Evolutionary conservation across 441 rosid species (phyloP).

Genomic region (Populus hybrid): DNA sequence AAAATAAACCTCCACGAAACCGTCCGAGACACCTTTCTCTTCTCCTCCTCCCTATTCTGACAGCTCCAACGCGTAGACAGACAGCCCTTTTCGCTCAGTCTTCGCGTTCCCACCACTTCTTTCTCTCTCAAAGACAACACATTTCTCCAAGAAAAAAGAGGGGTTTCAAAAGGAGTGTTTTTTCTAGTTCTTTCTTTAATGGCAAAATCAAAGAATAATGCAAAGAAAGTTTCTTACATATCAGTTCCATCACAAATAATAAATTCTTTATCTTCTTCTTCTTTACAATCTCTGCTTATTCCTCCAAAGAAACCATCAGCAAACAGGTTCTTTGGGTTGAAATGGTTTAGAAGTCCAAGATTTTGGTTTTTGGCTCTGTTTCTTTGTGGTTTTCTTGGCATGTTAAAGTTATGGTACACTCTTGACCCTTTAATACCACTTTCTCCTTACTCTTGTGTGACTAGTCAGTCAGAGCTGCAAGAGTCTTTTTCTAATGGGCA

Average conservation of each 20-base stretch:
- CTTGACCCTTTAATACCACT: constrained; percentile 46
- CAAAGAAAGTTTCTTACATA: constrained; percentile 53
- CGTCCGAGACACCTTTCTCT: neutral
- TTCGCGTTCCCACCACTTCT: constrained; percentile 31
- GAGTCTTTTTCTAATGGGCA: constrained; percentile 11
- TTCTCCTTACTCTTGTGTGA: constrained; percentile 50
- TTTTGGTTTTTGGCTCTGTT: constrained; percentile 54
- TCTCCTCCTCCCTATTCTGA: neutral
- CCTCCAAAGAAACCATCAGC: constrained; percentile 50
- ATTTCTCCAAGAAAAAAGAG: neutral
- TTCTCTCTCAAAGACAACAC: neutral
- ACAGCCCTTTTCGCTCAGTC: constrained; percentile 20
- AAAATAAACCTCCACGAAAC: neutral
- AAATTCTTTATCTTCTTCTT: constrained; percentile 56
- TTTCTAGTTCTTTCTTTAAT: constrained; percentile 20
- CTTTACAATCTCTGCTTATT: constrained; percentile 53
- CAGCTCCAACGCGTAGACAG: constrained; percentile 42
- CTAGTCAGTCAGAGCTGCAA: constrained; percentile 24
- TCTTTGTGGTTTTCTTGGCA: constrained; percentile 49
- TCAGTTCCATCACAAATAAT: constrained; percentile 72
- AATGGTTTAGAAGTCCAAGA: constrained; percentile 40
- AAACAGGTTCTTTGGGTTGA: constrained; percentile 19
- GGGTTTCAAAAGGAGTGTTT: neutral
- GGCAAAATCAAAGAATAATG: constrained; percentile 53
- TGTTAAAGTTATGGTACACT: constrained; percentile 45